Percentiles rank a stretch among this genome's conserved stretches.
Evolutionary conservation across 2,329 filamentous ascomycete genomes (phyloP).

Genomic region (Tolypocladium capitatum): DNA sequence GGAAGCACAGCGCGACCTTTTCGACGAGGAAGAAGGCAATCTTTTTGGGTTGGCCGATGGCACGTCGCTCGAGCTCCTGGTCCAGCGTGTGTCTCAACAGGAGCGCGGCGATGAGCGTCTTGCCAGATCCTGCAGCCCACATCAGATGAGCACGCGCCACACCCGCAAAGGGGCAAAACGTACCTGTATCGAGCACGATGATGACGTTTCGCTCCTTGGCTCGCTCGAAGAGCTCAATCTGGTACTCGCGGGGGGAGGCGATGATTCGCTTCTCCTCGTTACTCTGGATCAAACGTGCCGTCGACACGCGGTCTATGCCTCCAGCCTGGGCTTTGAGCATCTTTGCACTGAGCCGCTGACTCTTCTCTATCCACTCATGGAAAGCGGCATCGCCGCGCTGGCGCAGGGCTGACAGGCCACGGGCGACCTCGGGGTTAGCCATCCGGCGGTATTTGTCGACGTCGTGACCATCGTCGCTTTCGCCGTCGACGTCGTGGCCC

Average conservation of each 20-base stretch:
- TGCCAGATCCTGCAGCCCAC: constrained; percentile 58
- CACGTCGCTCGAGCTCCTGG: constrained; percentile 60
- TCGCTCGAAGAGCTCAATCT: constrained; percentile 78
- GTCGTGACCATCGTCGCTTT: constrained; percentile 2
- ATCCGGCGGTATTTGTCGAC: constrained; percentile 2
- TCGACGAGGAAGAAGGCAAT: constrained; percentile 83
- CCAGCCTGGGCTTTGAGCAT: not conserved
- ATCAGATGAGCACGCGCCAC: not conserved
- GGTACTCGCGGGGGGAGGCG: constrained; percentile 73
- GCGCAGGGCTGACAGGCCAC: not conserved
- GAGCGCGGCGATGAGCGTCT: constrained; percentile 88
- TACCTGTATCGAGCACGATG: constrained; percentile 83
- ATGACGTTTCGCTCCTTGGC: constrained; percentile 80
- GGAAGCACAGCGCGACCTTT: constrained; percentile 79
- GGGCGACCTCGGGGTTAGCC: not conserved
- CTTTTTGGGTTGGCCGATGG: constrained; percentile 42
- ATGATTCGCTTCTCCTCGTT: constrained; percentile 40
- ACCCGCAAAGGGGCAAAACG: not conserved
- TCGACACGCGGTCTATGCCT: not conserved
- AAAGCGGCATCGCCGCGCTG: constrained; percentile 5
- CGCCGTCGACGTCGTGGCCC: constrained; percentile 11
- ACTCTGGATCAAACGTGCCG: not conserved
- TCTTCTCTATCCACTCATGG: constrained; percentile 3
- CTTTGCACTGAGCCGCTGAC: not conserved
- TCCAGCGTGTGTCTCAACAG: constrained; percentile 66